Conservation (phyloP, 495 filamentous ascomycete species). For the Tuber borchii region DNA sequence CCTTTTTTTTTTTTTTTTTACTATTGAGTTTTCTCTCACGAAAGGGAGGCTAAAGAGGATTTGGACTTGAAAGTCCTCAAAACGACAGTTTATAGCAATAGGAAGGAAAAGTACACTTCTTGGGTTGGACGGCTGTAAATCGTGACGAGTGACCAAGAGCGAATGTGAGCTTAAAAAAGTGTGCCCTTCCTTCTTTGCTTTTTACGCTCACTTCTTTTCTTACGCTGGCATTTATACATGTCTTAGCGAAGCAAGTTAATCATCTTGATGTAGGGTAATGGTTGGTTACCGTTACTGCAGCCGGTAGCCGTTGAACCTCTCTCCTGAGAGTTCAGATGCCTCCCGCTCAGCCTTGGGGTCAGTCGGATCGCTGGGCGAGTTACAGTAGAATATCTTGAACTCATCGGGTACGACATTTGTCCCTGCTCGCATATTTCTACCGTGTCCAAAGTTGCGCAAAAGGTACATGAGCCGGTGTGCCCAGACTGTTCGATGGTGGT, state of each 20-base stretch:
- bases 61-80: slow-evolving; percentile 12
- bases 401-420: slow-evolving; percentile 12
- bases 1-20: slow-evolving; percentile 15
- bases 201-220: slow-evolving; percentile 24
- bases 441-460: slow-evolving; percentile 12
- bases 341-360: slow-evolving; percentile 33
- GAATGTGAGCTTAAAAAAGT: background rate
- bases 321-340: slow-evolving; percentile 22
- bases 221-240: slow-evolving; percentile 12
- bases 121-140: slow-evolving; percentile 19
- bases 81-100: background rate
- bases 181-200: slow-evolving; percentile 35
- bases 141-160: slow-evolving; percentile 10
- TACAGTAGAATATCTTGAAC: slow-evolving; percentile 27
- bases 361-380: slow-evolving; percentile 19
- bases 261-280: background rate
- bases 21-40: slow-evolving; percentile 18
- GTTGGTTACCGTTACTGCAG: slow-evolving; percentile 21
- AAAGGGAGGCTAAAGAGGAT: slow-evolving; percentile 23
- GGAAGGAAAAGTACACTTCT: slow-evolving; percentile 27
- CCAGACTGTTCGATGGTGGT: slow-evolving; percentile 16
- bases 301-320: slow-evolving; percentile 27
- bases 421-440: slow-evolving; percentile 19
- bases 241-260: slow-evolving; percentile 19
- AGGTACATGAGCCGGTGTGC: slow-evolving; percentile 24